These are phyloP conservation scores for Boletus eberwhitei DNA, from an alignment of 768 basidiomycete species.

Conservation along the genomic window DNA sequence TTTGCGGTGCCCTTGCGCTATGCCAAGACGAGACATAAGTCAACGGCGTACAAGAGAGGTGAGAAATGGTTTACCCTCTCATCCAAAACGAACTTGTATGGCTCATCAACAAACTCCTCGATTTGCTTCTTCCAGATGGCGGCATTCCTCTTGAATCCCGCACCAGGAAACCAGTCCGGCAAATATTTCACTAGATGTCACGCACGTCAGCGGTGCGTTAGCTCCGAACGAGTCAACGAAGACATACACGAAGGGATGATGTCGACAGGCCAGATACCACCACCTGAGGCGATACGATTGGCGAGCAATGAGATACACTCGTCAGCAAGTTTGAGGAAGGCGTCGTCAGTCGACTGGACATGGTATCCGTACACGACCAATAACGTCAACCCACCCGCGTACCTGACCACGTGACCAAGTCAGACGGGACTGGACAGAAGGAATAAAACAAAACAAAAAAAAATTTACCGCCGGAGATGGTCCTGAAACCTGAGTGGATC, in stretches of 20 bases:
- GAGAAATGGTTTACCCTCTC: constrained; percentile 44
- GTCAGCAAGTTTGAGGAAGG: constrained; percentile 40
- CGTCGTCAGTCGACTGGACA: constrained; percentile 38
- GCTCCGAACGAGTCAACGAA: not conserved
- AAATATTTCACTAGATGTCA: constrained; percentile 44
- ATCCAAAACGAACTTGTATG: constrained; percentile 56
- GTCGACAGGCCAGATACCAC: constrained; percentile 43
- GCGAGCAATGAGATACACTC: constrained; percentile 41
- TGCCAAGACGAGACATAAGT: not conserved
- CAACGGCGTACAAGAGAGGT: not conserved
- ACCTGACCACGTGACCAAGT: constrained; percentile 33
- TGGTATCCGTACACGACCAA: constrained; percentile 64
- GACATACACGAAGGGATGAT: constrained; percentile 35
- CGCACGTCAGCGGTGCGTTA: not conserved
- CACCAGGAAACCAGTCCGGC: constrained; percentile 66
- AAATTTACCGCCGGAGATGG: constrained; percentile 34
- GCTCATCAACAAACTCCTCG: constrained; percentile 60
- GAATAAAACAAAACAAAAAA: not conserved
- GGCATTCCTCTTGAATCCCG: constrained; percentile 62
- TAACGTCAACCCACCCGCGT: constrained; percentile 52
- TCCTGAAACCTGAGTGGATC: constrained; percentile 35
- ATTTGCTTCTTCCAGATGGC: constrained; percentile 59
- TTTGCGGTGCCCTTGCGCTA: constrained; percentile 37
- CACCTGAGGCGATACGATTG: constrained; percentile 42
- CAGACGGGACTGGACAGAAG: not conserved